These are phyloP conservation scores for Cinchona pubescens DNA, from an alignment of 257 asterid genomes.

Conservation along the genomic window DNA sequence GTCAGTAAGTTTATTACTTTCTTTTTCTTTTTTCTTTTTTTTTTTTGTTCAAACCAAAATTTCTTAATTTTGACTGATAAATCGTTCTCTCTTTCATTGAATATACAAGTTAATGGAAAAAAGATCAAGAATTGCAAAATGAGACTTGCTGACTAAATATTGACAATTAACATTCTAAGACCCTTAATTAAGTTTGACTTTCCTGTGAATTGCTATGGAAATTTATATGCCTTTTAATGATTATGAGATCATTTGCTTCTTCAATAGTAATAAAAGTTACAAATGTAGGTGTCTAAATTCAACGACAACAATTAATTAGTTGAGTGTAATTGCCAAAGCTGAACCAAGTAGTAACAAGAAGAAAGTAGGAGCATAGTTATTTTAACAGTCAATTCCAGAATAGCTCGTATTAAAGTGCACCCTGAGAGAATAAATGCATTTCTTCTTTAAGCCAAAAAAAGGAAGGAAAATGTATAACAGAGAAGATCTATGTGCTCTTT, in stretches of 20 bases:
- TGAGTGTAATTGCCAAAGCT: background rate
- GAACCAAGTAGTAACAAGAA: background rate
- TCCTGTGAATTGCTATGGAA: background rate
- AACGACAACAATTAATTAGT: no score
- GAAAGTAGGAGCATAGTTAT: background rate
- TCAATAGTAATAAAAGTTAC: background rate
- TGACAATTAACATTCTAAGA: background rate
- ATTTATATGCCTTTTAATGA: background rate
- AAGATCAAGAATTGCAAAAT: background rate
- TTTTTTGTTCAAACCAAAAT: no score
- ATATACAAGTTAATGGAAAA: background rate
- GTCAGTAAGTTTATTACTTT: conserved; percentile 34
- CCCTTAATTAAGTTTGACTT: background rate
- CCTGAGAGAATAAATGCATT: background rate
- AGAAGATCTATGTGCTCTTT: background rate
- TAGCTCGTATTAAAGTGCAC: background rate
- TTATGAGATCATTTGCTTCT: background rate
- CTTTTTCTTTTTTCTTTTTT: no score
- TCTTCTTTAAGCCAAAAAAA: background rate
- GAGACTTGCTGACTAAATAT: no score
- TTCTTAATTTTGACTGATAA: no score
- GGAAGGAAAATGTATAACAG: background rate
- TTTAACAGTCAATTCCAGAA: background rate
- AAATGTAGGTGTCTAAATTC: background rate
- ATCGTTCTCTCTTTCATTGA: background rate